Conservation (phyloP, 345 rosid species). For the Durio zibethinus region DNA sequence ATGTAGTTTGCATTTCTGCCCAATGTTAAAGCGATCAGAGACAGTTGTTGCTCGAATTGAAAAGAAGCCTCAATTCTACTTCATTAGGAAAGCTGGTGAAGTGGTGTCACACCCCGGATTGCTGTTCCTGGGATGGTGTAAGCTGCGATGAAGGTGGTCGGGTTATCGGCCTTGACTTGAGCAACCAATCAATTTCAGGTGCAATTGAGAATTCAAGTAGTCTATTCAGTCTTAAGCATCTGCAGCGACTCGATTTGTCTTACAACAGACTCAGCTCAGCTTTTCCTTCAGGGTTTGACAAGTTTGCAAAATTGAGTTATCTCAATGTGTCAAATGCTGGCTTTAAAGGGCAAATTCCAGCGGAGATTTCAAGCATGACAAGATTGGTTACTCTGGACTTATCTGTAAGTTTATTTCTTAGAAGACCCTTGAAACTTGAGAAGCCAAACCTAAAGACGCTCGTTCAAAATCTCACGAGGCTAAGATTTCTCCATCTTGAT, state of each 20-base stretch:
- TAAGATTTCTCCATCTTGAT: slow-evolving; percentile 27
- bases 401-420: not conserved
- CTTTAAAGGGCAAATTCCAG: slow-evolving; percentile 38
- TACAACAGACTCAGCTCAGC: not conserved
- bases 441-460: slow-evolving; percentile 27
- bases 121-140: slow-evolving; percentile 27
- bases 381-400: slow-evolving; percentile 36
- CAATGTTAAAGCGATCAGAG: slow-evolving; percentile 22
- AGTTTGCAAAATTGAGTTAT: slow-evolving; percentile 8
- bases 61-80: not conserved
- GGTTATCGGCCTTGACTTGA: slow-evolving; percentile 27
- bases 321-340: slow-evolving; percentile 45
- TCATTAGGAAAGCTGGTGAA: not conserved
- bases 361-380: slow-evolving; percentile 22
- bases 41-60: slow-evolving; percentile 2
- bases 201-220: slow-evolving; percentile 16
- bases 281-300: slow-evolving; percentile 10
- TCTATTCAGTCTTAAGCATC: slow-evolving; percentile 25
- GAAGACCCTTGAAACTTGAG: slow-evolving; percentile 12
- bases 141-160: slow-evolving; percentile 20
- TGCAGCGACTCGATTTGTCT: slow-evolving; percentile 23
- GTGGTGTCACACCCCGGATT: slow-evolving; percentile 20
- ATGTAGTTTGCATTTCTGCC: slow-evolving; percentile 19
- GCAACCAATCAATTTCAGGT: slow-evolving; percentile 22
- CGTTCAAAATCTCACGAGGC: slow-evolving; percentile 15